A percentile compares a stretch with the other conserved stretches of the same genome.
These are phyloP conservation scores for Russula griseocarnosa DNA, from an alignment of 768 basidiomycete genomes.

Conservation along the genomic window DNA sequence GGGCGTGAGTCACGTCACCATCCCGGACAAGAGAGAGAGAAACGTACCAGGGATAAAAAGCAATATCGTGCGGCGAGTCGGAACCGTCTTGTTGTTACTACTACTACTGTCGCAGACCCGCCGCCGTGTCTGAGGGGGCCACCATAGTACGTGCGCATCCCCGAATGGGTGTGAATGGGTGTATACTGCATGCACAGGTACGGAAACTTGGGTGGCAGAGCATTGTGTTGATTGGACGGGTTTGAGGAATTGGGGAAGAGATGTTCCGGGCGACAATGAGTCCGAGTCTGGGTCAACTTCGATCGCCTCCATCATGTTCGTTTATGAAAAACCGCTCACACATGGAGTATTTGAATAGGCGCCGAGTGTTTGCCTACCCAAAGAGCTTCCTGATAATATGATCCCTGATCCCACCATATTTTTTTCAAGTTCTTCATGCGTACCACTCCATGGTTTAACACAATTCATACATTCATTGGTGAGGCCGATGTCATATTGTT, in stretches of 20 bases:
- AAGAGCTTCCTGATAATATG: too few species aligned
- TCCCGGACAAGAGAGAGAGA: neutral
- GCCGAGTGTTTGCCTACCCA: neutral
- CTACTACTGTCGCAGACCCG: neutral
- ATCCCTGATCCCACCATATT: too few species aligned
- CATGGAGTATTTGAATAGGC: neutral
- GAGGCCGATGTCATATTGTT: conserved; percentile 7
- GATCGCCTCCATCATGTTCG: neutral
- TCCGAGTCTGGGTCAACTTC: too few species aligned
- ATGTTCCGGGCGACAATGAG: neutral
- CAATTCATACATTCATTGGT: neutral
- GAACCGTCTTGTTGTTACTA: neutral
- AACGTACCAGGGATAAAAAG: conserved; percentile 25
- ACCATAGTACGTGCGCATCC: conserved; percentile 51
- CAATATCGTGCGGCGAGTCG: conserved; percentile 13
- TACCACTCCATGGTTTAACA: neutral
- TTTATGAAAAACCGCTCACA: neutral
- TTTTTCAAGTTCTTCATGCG: too few species aligned
- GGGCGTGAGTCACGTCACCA: neutral
- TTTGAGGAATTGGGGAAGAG: conserved; percentile 28
- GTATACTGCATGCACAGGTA: conserved; percentile 34
- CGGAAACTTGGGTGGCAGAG: neutral
- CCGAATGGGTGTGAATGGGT: conserved; percentile 40
- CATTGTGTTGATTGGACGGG: conserved; percentile 8
- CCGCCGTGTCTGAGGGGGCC: conserved; percentile 38